These are phyloP conservation scores for Vigna radiata DNA, from an alignment of 306 rosid genomes.

Conservation along the genomic window DNA sequence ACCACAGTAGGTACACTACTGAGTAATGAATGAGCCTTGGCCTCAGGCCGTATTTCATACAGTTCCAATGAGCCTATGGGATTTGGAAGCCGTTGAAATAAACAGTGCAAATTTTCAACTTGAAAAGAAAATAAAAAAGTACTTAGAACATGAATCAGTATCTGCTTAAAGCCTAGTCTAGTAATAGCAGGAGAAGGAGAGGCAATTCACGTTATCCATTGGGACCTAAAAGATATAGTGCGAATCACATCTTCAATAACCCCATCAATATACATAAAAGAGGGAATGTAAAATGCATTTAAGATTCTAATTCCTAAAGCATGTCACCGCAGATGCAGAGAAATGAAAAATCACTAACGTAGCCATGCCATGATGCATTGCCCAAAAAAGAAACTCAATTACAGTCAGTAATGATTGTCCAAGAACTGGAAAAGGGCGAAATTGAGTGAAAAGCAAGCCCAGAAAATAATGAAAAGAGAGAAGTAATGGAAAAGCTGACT, in stretches of 20 bases:
- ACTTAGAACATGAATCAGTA: not conserved
- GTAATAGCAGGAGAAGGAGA: slow-evolving; percentile 3
- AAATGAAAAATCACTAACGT: not conserved
- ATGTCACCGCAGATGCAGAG: slow-evolving; percentile 19
- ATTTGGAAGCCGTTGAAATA: not conserved
- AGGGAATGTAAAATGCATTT: slow-evolving; percentile 34
- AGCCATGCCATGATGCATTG: slow-evolving; percentile 27
- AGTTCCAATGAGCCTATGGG: slow-evolving; percentile 6
- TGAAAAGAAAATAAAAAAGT: not conserved
- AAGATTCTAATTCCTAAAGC: slow-evolving; percentile 22
- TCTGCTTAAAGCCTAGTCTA: slow-evolving; percentile 7
- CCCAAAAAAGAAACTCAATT: slow-evolving; percentile 29
- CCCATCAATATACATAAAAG: not conserved
- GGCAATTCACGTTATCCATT: slow-evolving; percentile 11
- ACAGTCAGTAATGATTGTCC: not conserved
- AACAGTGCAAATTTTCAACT: not conserved
- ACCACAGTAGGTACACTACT: not conserved
- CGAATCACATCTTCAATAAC: slow-evolving; percentile 4
- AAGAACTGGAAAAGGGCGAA: not conserved
- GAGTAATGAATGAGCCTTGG: not conserved
- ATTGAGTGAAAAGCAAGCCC: not conserved
- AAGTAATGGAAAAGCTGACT: not conserved
- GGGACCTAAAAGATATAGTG: slow-evolving; percentile 9
- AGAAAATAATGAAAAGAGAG: not conserved
- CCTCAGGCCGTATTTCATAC: slow-evolving; percentile 4